Percentiles rank a stretch among this genome's conserved stretches.
Conservation (phyloP, 2,329 filamentous ascomycete genomes). For the Nothopassalora personata region DNA sequence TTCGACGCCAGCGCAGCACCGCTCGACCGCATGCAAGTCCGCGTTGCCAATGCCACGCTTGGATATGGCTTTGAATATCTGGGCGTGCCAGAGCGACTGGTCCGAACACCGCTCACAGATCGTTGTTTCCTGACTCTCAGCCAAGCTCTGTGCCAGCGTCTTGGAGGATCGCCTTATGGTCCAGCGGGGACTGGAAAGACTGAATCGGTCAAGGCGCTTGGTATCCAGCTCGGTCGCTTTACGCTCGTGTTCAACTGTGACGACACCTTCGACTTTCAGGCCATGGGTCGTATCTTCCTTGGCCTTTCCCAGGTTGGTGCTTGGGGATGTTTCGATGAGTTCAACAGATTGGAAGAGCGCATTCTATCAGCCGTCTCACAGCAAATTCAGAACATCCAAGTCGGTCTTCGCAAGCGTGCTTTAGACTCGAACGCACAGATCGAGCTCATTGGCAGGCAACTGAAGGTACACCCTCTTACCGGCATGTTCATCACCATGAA, state of each 20-base stretch:
- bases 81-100: conserved; percentile 90
- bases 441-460: conserved; percentile 84
- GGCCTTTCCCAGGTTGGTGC: conserved; percentile 98
- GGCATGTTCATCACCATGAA: conserved; percentile 99
- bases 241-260: conserved; percentile 99
- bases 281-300: conserved; percentile 98
- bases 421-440: conserved; percentile 84
- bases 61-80: conserved; percentile 98
- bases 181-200: conserved; percentile 98
- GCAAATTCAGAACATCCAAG: conserved; percentile 98
- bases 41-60: conserved; percentile 93
- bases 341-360: conserved; percentile 96
- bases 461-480: conserved; percentile 85
- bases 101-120: conserved; percentile 93
- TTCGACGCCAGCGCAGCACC: conserved; percentile 78
- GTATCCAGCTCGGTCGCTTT: conserved; percentile 92
- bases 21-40: conserved; percentile 75
- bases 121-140: conserved; percentile 97
- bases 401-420: conserved; percentile 79
- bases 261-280: conserved; percentile 98
- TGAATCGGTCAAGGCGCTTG: conserved; percentile 96
- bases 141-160: conserved; percentile 86
- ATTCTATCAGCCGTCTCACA: conserved; percentile 98
- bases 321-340: conserved; percentile 99
- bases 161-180: conserved; percentile 95